Evolutionary conservation across 1,139 yeast genomes (phyloP).

Genomic region (Blastobotrys arbuscula): DNA sequence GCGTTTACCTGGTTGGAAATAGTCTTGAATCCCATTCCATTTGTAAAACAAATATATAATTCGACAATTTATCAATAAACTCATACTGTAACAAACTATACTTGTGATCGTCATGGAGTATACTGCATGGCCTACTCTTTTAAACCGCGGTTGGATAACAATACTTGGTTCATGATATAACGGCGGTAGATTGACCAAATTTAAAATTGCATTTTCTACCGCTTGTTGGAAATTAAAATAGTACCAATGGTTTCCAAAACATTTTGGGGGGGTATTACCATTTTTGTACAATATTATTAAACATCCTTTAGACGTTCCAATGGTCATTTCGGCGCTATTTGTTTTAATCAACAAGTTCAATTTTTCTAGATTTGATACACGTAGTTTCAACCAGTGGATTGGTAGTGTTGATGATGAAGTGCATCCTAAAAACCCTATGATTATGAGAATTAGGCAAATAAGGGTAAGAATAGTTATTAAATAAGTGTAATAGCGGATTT

Average conservation of each 20-base stretch:
- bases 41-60: neutral
- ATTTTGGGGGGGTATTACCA: neutral
- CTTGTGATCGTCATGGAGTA: neutral
- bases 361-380: neutral
- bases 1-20: neutral
- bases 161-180: neutral
- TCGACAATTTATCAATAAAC: neutral
- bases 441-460: neutral
- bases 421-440: neutral
- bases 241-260: neutral
- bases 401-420: neutral
- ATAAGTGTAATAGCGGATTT: neutral
- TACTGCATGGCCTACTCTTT: neutral
- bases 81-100: neutral
- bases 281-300: neutral
- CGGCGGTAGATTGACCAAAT: neutral
- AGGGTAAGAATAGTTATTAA: neutral
- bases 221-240: slow-evolving; percentile 2
- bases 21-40: neutral
- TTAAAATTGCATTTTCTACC: neutral
- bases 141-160: neutral
- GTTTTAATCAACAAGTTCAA: neutral
- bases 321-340: neutral
- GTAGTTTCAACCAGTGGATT: neutral
- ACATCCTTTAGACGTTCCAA: neutral